phyloP scores from a whole-genome alignment of 257 asterid genomes.

The Lantana camara region DNA sequence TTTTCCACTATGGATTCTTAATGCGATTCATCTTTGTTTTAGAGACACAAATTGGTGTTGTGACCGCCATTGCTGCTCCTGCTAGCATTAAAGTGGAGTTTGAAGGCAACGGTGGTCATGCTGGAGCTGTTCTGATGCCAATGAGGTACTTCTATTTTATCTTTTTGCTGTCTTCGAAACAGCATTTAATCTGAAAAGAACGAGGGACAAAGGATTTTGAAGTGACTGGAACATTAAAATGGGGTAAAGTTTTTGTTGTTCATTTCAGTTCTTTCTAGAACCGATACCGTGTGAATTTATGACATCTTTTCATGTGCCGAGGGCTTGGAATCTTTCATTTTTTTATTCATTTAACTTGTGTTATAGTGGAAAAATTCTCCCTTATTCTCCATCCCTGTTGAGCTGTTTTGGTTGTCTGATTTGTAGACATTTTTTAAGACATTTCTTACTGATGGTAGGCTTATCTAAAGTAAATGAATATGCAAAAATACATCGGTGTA shows the following conservation, averaged over 20 bases:
- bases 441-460: no score
- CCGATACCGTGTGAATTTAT: neutral
- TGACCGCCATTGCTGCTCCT: conserved; percentile 98
- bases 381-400: neutral
- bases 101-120: conserved; percentile 98
- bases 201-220: neutral
- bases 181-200: neutral
- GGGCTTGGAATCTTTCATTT: neutral
- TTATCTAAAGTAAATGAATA: no score
- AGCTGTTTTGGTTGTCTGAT: neutral
- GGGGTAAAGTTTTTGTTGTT: no score
- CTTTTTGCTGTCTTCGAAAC: neutral
- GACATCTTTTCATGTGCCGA: neutral
- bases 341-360: neutral
- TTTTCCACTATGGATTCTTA: neutral
- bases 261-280: neutral
- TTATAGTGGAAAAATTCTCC: neutral
- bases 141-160: conserved; percentile 45
- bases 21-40: conserved; percentile 16
- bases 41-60: conserved; percentile 80
- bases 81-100: conserved; percentile 93
- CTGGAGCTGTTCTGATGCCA: conserved; percentile 96
- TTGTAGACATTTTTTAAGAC: no score
- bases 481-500: no score
- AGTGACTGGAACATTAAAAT: neutral